These are phyloP conservation scores for Pugionium dolabratum DNA, from an alignment of 345 rosid genomes.

Conservation along the genomic window DNA sequence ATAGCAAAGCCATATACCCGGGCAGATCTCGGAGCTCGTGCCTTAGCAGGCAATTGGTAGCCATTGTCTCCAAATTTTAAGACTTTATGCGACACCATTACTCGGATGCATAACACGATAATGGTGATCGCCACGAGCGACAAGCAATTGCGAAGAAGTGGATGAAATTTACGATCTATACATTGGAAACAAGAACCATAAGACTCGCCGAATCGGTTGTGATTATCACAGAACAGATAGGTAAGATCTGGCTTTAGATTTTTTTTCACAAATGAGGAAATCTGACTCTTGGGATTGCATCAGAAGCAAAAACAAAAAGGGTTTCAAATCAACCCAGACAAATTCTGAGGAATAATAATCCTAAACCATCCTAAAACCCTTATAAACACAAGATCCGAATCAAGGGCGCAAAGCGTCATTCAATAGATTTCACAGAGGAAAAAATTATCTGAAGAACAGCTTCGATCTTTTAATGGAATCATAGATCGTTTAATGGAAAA, in stretches of 20 bases:
- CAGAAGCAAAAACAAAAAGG: constrained; percentile 6
- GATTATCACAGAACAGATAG: too few species aligned
- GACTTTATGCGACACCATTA: constrained; percentile 69
- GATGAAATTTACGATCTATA: neutral
- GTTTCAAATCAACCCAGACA: too few species aligned
- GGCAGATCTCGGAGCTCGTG: constrained; percentile 86
- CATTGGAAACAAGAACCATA: constrained; percentile 30
- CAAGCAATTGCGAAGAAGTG: neutral
- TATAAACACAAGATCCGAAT: constrained; percentile 7
- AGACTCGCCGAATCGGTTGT: too few species aligned
- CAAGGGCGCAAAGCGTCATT: constrained; percentile 7
- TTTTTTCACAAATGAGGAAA: too few species aligned
- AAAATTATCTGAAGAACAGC: neutral
- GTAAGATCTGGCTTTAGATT: too few species aligned
- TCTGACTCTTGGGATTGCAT: neutral
- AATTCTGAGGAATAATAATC: neutral
- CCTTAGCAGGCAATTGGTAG: constrained; percentile 75
- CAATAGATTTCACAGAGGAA: neutral
- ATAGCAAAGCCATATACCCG: constrained; percentile 61
- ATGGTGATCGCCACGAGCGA: constrained; percentile 17
- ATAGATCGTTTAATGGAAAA: too few species aligned
- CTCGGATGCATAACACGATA: constrained; percentile 54
- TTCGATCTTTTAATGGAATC: too few species aligned
- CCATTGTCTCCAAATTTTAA: constrained; percentile 67
- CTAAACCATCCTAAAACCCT: constrained; percentile 37